Evolutionary conservation across 106 monocot species (phyloP).

Genomic region (Phalaenopsis aphrodite): DNA sequence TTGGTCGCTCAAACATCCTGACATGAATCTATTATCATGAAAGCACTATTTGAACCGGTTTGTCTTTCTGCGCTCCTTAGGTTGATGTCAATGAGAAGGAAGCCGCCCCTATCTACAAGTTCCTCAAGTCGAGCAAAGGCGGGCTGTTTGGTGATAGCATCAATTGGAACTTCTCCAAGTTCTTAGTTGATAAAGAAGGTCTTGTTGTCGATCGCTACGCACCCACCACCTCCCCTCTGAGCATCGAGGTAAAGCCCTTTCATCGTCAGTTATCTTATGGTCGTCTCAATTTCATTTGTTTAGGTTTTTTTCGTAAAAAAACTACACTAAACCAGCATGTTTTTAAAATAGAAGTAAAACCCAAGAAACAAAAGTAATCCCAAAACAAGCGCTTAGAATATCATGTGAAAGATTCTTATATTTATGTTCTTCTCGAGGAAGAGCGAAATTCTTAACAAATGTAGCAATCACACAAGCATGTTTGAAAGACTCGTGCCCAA

Average conservation of each 20-base stretch:
- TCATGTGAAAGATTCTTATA: too few species aligned
- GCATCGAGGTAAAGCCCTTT: slow-evolving; percentile 61
- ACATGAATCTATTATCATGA: too few species aligned
- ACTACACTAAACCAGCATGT: too few species aligned
- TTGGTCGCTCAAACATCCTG: too few species aligned
- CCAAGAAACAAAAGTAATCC: too few species aligned
- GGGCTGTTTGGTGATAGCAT: slow-evolving; percentile 66
- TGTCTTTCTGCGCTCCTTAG: slow-evolving; percentile 16
- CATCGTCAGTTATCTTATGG: too few species aligned
- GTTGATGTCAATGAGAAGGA: slow-evolving; percentile 85
- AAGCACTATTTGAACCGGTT: neutral
- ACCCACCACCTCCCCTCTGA: slow-evolving; percentile 78
- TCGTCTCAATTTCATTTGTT: neutral
- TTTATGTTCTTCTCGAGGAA: neutral
- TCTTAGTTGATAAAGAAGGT: slow-evolving; percentile 68
- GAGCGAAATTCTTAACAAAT: neutral
- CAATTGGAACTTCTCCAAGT: slow-evolving; percentile 59
- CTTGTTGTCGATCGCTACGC: slow-evolving; percentile 85
- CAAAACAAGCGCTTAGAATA: too few species aligned
- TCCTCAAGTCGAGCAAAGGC: slow-evolving; percentile 77
- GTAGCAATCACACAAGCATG: neutral
- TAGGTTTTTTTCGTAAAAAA: too few species aligned
- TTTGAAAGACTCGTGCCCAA: too few species aligned
- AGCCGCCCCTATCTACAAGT: slow-evolving; percentile 80
- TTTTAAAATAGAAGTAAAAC: too few species aligned